Evolutionary conservation across 2,329 filamentous ascomycete genomes (phyloP), one percentile per base, ranked within the genome.

Genomic region (Tolypocladium guangdongense): DNA sequence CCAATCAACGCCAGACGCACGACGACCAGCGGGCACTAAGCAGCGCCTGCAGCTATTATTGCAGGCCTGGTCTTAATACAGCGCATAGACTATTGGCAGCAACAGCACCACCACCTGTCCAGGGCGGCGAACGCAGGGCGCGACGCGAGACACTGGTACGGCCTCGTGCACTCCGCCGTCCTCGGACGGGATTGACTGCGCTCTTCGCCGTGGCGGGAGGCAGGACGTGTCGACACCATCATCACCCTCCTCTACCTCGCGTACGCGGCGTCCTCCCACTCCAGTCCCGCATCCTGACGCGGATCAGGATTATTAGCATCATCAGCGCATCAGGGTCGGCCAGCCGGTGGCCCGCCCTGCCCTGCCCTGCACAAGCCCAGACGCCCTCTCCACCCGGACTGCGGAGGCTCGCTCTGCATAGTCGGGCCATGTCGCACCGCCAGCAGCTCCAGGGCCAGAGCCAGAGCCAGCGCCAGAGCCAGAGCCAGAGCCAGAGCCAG

Each of bases 341-440:
- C 18, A 52, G 46, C 36, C 50, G 49, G 46, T 50, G 49, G 32
- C 37, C 52, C 27, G 36, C 22, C 49, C 24, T 46, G 43, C 41
- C 24, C 12, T 10, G 41, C 41, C 16, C 10, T 27, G 43, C 43
- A 46, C 43, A 46, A 46, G 43, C 43, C 16, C 27, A 11, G 43
- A 30, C 36, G 36, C 39, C 33, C 43, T 45, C 48, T 53, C 43
- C 53, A 41, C 51, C 37, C 43, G 50, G 18, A 51, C 36, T 51
- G 54, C 54, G 49, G 48, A 54, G 54, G 54, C 51, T 50, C 37
- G 55, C 56, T 48, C 41, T 51, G 57, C 56, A 58, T 55, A 56
- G 54, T 53, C 39, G 67, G 67, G 74, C 70, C 71, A 78, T 78
- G 76, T 76, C 76, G 70, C 76, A 78, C 69, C 72, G 73, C 71